Percentiles rank a stretch among this genome's conserved stretches.
phyloP scores from a whole-genome alignment of 2,329 filamentous ascomycete species.

The Geosmithia morbida region DNA sequence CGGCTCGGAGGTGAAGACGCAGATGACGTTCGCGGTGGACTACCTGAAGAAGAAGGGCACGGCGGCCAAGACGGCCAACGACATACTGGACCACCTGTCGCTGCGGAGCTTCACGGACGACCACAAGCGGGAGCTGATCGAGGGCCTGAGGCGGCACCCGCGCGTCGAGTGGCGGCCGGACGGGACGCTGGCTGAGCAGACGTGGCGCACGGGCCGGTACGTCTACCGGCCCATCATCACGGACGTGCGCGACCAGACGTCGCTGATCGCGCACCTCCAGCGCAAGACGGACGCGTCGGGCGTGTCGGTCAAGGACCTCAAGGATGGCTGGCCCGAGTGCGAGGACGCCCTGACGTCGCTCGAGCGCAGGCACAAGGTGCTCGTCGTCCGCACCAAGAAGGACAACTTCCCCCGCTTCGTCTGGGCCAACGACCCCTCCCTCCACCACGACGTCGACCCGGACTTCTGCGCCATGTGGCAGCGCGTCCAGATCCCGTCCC shows the following conservation, averaged over 20 bases:
- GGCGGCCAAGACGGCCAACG: conserved; percentile 52
- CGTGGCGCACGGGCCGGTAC: conserved; percentile 59
- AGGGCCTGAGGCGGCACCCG: conserved; percentile 51
- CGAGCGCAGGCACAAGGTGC: conserved; percentile 62
- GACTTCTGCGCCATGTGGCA: conserved; percentile 81
- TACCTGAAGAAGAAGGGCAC: conserved; percentile 63
- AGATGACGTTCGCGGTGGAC: conserved; percentile 76
- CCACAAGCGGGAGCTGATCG: conserved; percentile 48
- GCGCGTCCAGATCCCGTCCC: conserved; percentile 59
- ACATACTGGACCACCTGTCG: conserved; percentile 70
- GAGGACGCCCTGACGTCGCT: conserved; percentile 64
- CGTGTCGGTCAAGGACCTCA: conserved; percentile 75
- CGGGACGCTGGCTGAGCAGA: conserved; percentile 46
- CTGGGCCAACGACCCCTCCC: conserved; percentile 74
- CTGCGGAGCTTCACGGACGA: conserved; percentile 48
- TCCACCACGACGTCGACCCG: conserved; percentile 60
- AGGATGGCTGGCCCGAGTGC: conserved; percentile 88
- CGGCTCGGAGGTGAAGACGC: conserved; percentile 70
- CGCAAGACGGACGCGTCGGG: conserved; percentile 67
- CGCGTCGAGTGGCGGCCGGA: conserved; percentile 43
- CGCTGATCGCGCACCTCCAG: conserved; percentile 71
- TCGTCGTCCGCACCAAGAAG: conserved; percentile 86
- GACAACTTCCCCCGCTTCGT: conserved; percentile 76
- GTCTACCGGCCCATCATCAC: conserved; percentile 68
- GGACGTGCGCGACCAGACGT: conserved; percentile 61